phyloP scores from a whole-genome alignment of 2,329 filamentous ascomycete genomes.

The Aspergillus latus region DNA sequence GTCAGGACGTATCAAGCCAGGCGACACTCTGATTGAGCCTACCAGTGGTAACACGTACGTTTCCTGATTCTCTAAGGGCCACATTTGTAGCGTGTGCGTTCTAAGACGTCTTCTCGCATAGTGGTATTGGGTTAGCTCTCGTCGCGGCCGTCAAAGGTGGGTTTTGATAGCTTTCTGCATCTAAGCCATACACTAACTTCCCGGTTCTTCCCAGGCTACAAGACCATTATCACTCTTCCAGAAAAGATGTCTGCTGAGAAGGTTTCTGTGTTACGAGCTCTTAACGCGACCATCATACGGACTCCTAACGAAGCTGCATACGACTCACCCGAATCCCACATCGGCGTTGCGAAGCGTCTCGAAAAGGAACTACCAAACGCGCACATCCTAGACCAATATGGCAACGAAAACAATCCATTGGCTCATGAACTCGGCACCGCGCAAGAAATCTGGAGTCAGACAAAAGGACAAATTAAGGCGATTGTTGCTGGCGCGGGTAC shows the following conservation, averaged over 20 bases:
- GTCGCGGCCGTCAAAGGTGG: constrained; percentile 84
- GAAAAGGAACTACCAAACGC: constrained; percentile 96
- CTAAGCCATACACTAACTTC: neutral
- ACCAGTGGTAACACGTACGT: constrained; percentile 87
- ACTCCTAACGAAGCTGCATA: constrained; percentile 94
- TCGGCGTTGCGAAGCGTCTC: constrained; percentile 84
- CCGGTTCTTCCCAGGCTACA: constrained; percentile 62
- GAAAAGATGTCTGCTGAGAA: constrained; percentile 99
- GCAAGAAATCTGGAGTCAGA: constrained; percentile 94
- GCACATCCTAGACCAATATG: constrained; percentile 96
- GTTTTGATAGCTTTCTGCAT: constrained; percentile 7
- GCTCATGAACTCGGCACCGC: constrained; percentile 94
- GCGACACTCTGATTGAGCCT: constrained; percentile 95
- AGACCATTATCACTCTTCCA: constrained; percentile 95
- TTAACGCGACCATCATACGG: constrained; percentile 95
- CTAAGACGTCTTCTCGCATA: constrained; percentile 24
- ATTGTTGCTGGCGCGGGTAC: constrained; percentile 92
- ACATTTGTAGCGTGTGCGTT: neutral
- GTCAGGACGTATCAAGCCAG: constrained; percentile 89
- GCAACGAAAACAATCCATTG: constrained; percentile 84
- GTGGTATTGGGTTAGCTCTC: constrained; percentile 87
- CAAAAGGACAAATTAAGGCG: constrained; percentile 74
- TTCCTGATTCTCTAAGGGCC: neutral
- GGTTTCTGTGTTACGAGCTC: constrained; percentile 86
- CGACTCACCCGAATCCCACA: constrained; percentile 93